Evolutionary conservation across 768 basidiomycete species (phyloP).

Genomic region (Termitomyces sp.): DNA sequence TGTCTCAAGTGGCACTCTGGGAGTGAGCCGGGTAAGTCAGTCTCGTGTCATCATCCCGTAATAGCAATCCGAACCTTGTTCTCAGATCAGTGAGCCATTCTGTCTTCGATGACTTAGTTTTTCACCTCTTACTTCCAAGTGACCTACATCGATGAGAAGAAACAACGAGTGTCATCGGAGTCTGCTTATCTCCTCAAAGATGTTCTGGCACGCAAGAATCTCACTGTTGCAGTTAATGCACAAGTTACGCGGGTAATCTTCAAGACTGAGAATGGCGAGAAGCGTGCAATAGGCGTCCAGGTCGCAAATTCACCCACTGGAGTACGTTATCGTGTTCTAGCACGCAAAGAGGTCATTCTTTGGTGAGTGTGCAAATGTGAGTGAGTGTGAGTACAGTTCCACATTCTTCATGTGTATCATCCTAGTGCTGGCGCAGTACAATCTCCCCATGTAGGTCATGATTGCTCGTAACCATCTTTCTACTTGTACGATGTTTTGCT

Average conservation of each 20-base stretch:
- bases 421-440: slow-evolving; percentile 54
- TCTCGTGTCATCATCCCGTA: neutral
- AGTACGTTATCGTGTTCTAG: slow-evolving; percentile 36
- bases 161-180: slow-evolving; percentile 56
- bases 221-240: slow-evolving; percentile 53
- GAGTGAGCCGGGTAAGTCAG: slow-evolving; percentile 49
- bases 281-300: slow-evolving; percentile 57
- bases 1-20: slow-evolving; percentile 50
- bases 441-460: slow-evolving; percentile 41
- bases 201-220: slow-evolving; percentile 59
- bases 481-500: neutral
- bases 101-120: neutral
- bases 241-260: slow-evolving; percentile 56
- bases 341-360: slow-evolving; percentile 55
- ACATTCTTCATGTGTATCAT: neutral
- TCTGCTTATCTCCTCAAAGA: slow-evolving; percentile 60
- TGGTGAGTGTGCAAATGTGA: slow-evolving; percentile 35
- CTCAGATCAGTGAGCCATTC: slow-evolving; percentile 35
- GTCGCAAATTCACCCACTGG: slow-evolving; percentile 36
- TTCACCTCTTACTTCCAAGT: slow-evolving; percentile 30
- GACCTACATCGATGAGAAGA: slow-evolving; percentile 55
- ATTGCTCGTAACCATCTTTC: neutral
- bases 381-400: slow-evolving; percentile 1
- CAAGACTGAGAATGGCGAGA: slow-evolving; percentile 29
- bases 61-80: neutral